Percentiles rank a stretch among this genome's conserved stretches.
Evolutionary conservation across 768 basidiomycete species (phyloP).

Genomic region (Termitomyces sp.): DNA sequence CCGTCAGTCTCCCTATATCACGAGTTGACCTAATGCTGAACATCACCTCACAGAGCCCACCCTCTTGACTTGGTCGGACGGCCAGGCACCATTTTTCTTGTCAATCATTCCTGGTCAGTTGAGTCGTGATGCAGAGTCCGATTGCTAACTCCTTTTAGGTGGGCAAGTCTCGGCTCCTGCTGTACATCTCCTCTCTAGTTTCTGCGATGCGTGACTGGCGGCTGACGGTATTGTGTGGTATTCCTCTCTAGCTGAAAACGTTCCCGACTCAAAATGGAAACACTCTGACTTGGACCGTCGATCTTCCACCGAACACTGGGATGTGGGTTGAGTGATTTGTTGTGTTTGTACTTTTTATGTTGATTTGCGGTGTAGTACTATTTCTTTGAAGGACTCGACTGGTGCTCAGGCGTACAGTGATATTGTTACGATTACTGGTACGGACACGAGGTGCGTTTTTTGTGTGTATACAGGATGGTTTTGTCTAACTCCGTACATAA

Average conservation of each 20-base stretch:
- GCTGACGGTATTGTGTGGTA: not conserved
- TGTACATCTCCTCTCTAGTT: conserved; percentile 31
- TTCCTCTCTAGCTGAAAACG: conserved; percentile 38
- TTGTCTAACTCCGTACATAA: not conserved
- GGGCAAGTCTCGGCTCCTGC: conserved; percentile 46
- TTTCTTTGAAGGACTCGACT: conserved; percentile 51
- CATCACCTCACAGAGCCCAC: conserved; percentile 48
- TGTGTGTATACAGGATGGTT: not conserved
- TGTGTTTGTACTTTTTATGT: not conserved
- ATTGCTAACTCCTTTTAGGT: conserved; percentile 28
- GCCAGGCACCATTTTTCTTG: conserved; percentile 52
- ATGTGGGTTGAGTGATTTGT: conserved; percentile 35
- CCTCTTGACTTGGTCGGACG: conserved; percentile 47
- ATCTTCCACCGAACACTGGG: conserved; percentile 35
- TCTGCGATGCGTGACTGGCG: not conserved
- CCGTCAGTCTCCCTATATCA: conserved; percentile 32
- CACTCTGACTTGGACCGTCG: conserved; percentile 49
- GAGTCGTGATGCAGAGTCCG: not conserved
- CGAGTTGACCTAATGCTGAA: conserved; percentile 1
- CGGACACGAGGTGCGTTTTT: conserved; percentile 28
- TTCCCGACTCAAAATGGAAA: conserved; percentile 43
- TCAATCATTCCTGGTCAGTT: conserved; percentile 55
- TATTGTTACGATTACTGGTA: conserved; percentile 35
- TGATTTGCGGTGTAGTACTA: conserved; percentile 32
- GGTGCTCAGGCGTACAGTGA: conserved; percentile 51